These are phyloP conservation scores for Inonotus hispidus DNA, from an alignment of 1,284 basidiomycete genomes.

Conservation along the genomic window DNA sequence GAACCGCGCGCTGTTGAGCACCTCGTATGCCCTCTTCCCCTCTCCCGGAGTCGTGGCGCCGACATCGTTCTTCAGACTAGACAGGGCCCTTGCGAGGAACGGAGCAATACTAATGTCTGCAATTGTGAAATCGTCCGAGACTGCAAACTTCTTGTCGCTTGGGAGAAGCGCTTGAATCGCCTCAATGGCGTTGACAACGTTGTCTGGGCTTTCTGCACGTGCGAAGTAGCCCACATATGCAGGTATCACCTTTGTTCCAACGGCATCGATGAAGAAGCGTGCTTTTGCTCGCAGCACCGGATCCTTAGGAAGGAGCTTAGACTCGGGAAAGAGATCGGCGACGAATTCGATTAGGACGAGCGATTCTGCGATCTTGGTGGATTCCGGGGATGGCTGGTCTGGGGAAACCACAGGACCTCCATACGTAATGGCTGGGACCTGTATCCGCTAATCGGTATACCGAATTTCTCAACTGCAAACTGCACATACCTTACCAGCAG, in stretches of 20 bases:
- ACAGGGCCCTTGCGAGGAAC: slow-evolving; percentile 35
- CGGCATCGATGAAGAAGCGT: slow-evolving; percentile 54
- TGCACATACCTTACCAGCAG: slow-evolving; percentile 49
- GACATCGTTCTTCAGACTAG: slow-evolving; percentile 39
- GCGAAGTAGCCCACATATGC: slow-evolving; percentile 32
- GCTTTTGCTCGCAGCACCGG: slow-evolving; percentile 50
- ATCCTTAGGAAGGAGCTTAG: slow-evolving; percentile 45
- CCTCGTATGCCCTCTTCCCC: slow-evolving; percentile 36
- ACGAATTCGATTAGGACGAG: slow-evolving; percentile 59
- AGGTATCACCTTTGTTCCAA: slow-evolving; percentile 40
- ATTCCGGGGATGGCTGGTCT: background rate
- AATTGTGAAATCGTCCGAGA: slow-evolving; percentile 38
- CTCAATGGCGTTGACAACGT: slow-evolving; percentile 36
- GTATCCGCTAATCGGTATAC: background rate
- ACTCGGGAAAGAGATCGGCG: slow-evolving; percentile 46
- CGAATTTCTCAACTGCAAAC: background rate
- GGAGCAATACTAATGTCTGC: slow-evolving; percentile 31
- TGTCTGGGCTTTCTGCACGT: slow-evolving; percentile 38
- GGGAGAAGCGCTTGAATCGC: slow-evolving; percentile 40
- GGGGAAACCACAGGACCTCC: slow-evolving; percentile 41
- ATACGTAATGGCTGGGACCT: slow-evolving; percentile 31
- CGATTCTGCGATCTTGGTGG: slow-evolving; percentile 53
- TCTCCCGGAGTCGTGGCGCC: slow-evolving; percentile 35
- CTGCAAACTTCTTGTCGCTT: slow-evolving; percentile 32
- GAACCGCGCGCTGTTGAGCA: slow-evolving; percentile 37